Evolutionary conservation across 2,329 filamentous ascomycete species (phyloP), one percentile per base, ranked within the genome.

Genomic region (Pestalotiopsis sp.): DNA sequence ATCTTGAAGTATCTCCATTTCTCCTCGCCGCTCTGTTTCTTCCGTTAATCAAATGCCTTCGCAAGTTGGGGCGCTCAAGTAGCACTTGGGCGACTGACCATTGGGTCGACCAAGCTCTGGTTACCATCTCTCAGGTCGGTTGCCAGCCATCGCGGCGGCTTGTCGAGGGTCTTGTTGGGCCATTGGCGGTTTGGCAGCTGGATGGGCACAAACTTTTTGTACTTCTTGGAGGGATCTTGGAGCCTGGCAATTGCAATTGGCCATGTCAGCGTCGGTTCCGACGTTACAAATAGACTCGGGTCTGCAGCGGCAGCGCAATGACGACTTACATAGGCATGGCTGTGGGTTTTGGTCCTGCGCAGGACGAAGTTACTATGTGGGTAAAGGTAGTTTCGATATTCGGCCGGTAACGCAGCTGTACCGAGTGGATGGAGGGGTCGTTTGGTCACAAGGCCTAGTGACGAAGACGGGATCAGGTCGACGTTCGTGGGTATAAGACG

Each of bases 1-100:
- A 97, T 97, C 82, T 95, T 91, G 86, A 98, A 98, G 86, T 95
- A 98, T 71, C 87, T 86, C 90, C 92, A 96, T 84, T 98, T 98
- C 85, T 98, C 94, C 63, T 97, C 94, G 74, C 94, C 94, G 78
- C 94, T 96, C 94, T 96, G 76, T 66, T 52, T 20, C 23, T 25
- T 56, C 5, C 4, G 63, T 66, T 57, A 66, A 31, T 58, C 63
- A 57, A n/a, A n/a, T 58, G 63, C 12, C n/a, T 17, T 41, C 12
- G 59, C 13, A n/a, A n/a, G 12, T 63, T 20, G 13, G 14, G 17
- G 27, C 2, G 7, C 13, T 38, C 27, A 14, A 3, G 12, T 25
- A 39, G n/a, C 23, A 57, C 17, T 14, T 17, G 45, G 63, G 58
- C n/a, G 20, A 77, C 88, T 74, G 85, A 94, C 92, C 95, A 98